Evolutionary conservation across 768 basidiomycete species (phyloP).

Genomic region (Hericium alpestre): DNA sequence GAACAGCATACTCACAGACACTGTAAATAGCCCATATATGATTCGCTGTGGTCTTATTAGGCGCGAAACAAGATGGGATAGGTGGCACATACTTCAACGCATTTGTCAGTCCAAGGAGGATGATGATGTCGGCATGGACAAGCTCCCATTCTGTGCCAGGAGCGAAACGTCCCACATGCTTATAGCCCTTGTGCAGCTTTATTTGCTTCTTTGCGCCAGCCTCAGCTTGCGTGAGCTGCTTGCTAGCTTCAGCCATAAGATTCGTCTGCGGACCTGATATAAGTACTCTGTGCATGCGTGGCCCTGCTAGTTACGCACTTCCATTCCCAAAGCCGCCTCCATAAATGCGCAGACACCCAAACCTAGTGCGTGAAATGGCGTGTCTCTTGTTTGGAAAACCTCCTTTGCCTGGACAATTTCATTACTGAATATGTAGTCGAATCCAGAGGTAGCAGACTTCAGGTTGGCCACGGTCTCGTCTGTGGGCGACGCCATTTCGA

Average conservation of each 20-base stretch:
- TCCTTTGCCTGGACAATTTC: constrained; percentile 45
- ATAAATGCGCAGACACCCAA: constrained; percentile 63
- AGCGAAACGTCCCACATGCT: constrained; percentile 32
- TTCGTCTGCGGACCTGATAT: constrained; percentile 29
- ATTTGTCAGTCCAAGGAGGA: constrained; percentile 60
- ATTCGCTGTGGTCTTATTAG: constrained; percentile 39
- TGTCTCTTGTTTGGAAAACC: constrained; percentile 38
- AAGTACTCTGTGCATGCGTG: neutral
- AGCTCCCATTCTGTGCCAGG: constrained; percentile 71
- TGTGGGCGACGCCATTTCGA: neutral
- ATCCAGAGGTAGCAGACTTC: constrained; percentile 36
- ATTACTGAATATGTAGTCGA: constrained; percentile 61
- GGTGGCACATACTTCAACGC: constrained; percentile 46
- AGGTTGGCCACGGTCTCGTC: constrained; percentile 22
- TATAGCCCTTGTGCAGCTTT: constrained; percentile 25
- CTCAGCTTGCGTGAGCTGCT: constrained; percentile 46
- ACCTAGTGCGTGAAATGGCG: constrained; percentile 67
- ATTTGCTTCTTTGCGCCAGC: constrained; percentile 46
- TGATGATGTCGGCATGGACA: constrained; percentile 59
- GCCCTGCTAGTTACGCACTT: constrained; percentile 31
- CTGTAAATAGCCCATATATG: constrained; percentile 69
- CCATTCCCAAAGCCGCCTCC: constrained; percentile 74
- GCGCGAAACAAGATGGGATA: neutral
- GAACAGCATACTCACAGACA: constrained; percentile 44
- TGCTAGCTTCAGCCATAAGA: constrained; percentile 53